Evolutionary conservation across 192 early-diverging fungal species (phyloP).

Genomic region (Backusella mclennaniae): DNA sequence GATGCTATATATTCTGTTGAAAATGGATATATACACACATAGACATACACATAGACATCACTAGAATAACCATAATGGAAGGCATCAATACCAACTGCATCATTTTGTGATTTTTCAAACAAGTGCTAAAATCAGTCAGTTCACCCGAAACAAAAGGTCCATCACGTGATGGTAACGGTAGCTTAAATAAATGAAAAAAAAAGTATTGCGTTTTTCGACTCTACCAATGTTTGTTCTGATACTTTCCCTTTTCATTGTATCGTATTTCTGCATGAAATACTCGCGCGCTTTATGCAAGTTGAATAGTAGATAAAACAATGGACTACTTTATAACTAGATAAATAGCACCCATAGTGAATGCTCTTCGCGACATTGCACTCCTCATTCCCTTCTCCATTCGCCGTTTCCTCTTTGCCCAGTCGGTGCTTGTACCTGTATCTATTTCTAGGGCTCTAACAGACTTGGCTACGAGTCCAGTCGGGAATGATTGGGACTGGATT

Average conservation of each 20-base stretch:
- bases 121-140: no score
- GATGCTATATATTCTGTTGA: no score
- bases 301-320: neutral
- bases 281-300: neutral
- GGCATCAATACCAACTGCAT: no score
- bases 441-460: neutral
- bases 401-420: neutral
- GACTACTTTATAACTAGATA: neutral
- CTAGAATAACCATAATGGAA: no score
- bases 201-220: neutral
- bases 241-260: neutral
- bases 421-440: neutral
- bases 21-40: no score
- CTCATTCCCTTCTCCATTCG: neutral
- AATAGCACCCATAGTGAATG: neutral
- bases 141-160: no score
- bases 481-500: neutral
- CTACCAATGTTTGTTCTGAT: neutral
- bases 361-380: neutral
- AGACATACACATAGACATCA: no score
- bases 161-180: no score
- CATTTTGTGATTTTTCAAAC: no score
- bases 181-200: no score
- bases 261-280: neutral
- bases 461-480: neutral